Evolutionary conservation across 2,329 filamentous ascomycete species (phyloP), one percentile per base, ranked within the genome.

Genomic region (Fusarium virguliforme): DNA sequence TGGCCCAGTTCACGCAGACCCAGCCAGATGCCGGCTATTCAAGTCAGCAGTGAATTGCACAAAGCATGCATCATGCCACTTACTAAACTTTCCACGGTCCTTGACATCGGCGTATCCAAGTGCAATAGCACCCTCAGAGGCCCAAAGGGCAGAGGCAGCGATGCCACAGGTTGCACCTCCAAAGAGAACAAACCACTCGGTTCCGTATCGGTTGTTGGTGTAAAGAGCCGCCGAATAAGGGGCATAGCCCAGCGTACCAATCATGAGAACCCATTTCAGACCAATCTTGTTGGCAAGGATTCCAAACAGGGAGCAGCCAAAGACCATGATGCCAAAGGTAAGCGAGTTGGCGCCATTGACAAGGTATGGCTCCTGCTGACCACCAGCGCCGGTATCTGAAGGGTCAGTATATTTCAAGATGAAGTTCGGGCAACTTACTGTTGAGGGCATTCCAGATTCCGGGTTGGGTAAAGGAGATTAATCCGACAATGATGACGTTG

Each of bases 391-490:
- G 0, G 88, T 79, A 3, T 83, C 74, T 75, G 10, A n/a, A 32
- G 34, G 0, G 24, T 62, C 15, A 59, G 37, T 13, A 3, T 41
- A 4, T 6, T 26, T 4, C n/a, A 3, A n/a, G 15, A 1, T 1
- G n/a, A 37, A 30, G 9, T 24, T 10, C 10, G 8, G 12, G 18
- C 0, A 0, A 64, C 62, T 15, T 56, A 76, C 74, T 81, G 65
- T 86, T 87, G 80, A 88, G 86, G 0, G 86, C 86, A 75, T 87
- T 88, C 86, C 86, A 88, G 0, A 88, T 78, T 0, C 85, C 84
- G 0, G 84, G 85, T 0, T 84, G 84, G 13, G 86, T 81, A 67
- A 88, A 88, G 1, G 85, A 86, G 2, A 87, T 86, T 6, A 81
- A 80, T 18, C 86, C 86, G 51, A 87, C 86, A 4, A 87, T 77